These are phyloP conservation scores for Crithidia brevicula DNA, from an alignment of 208 protist genomes.

Conservation along the genomic window DNA sequence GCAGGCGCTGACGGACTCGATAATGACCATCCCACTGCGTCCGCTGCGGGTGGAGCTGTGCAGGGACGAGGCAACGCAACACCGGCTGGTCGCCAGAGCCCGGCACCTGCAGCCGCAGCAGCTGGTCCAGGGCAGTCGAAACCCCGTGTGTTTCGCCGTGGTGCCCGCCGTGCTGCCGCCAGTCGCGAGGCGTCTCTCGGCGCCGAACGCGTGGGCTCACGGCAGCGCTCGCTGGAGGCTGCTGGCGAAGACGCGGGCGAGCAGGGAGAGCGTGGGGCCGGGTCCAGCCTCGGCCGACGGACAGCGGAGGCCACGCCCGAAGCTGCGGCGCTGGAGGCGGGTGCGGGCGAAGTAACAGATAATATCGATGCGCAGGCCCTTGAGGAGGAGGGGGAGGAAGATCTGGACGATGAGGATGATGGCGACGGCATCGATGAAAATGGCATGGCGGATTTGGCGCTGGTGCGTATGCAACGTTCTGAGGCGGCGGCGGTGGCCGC, in stretches of 20 bases:
- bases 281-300: not conserved
- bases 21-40: too few species aligned
- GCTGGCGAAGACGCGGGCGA: not conserved
- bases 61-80: not conserved
- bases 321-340: not conserved
- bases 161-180: constrained; percentile 4
- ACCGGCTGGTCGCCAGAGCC: not conserved
- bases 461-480: constrained; percentile 57
- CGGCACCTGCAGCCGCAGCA: not conserved
- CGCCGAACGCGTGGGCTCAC: not conserved
- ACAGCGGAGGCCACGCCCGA: constrained; percentile 4
- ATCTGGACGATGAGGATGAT: constrained; percentile 23
- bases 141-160: constrained; percentile 18
- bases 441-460: constrained; percentile 18
- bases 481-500: constrained; percentile 70
- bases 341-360: constrained; percentile 12
- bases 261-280: not conserved
- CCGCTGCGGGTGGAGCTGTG: too few species aligned
- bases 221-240: not conserved
- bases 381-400: constrained; percentile 26
- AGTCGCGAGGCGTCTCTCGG: constrained; percentile 7
- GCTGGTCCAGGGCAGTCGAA: not conserved
- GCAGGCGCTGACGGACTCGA: not conserved
- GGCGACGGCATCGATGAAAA: constrained; percentile 22
- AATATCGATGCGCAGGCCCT: constrained; percentile 12